Evolutionary conservation across 208 protist genomes (phyloP), one percentile per base, ranked within the genome.

Genomic region (Leishmania amazonensis): DNA sequence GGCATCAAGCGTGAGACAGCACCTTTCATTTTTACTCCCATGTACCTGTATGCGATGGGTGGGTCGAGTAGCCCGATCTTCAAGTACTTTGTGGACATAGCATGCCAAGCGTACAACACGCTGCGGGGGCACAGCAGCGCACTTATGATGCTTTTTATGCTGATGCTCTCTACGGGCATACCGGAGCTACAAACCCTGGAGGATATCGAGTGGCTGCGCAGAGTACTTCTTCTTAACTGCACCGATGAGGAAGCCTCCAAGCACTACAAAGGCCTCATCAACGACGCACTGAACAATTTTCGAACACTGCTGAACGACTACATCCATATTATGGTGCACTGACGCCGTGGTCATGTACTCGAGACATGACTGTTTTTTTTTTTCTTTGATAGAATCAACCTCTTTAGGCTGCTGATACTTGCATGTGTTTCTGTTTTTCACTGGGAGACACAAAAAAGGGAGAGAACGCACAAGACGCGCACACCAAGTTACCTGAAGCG

Each of bases 1-100:
- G 97, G 95, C 47, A 90, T 99, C 73, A 99, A 99, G 83, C 81
- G 98, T 38, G 98, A 99, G 84, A 95, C 89, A 15, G 90, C 96
- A 4, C 97, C 98, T 21, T 99, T 98, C 83, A 94, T 99, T 45
- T 98, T 99, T 75, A 96, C 94, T 19, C 91, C 89, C 2, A 94
- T 96, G 87, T 97, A 96, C 78, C 87, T 93, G 4, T 89, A 93
- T 75, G 87, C 92, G 2, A 88, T 98, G 82, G 92, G 93, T 15
- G 90, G 91, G 1, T 80, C 88, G 35, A 93, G 79, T 38, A 92
- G 81, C 71, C 75, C 78, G n/a, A 87, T 93, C 77, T 98, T 88
- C 83, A 81, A 89, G 49, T 88, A 92, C 80, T 98, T 98, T 84
- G 81, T 91, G 24, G 89, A 96, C 31, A 75, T 97, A 2, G 79